Percentiles rank a stretch among this genome's conserved stretches.
Evolutionary conservation across 352 stramenopile species (phyloP).

Genomic region (Pythium pectinolyticum): DNA sequence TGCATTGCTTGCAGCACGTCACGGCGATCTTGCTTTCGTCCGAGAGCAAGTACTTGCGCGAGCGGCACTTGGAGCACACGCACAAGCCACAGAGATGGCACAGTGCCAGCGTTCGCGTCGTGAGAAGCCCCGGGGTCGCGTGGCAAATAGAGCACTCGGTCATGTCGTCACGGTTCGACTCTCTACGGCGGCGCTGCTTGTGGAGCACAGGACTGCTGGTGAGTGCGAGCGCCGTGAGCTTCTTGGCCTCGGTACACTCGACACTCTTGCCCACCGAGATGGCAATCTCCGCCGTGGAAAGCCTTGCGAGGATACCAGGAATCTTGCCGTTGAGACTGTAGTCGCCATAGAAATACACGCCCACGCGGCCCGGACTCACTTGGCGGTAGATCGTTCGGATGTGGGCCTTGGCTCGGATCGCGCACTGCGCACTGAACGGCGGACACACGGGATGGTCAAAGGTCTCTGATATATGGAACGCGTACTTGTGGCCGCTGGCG

Average conservation of each 20-base stretch:
- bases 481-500: constrained; percentile 12
- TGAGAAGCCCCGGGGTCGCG: neutral
- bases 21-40: constrained; percentile 22
- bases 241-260: constrained; percentile 25
- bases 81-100: constrained; percentile 15
- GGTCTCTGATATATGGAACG: constrained; percentile 27
- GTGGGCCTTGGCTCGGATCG: constrained; percentile 22
- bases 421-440: constrained; percentile 15
- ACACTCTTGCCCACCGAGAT: constrained; percentile 22
- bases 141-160: constrained; percentile 21
- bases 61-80: constrained; percentile 27
- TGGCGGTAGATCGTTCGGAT: constrained; percentile 28
- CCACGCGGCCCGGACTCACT: constrained; percentile 13
- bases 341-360: constrained; percentile 20
- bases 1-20: constrained; percentile 28
- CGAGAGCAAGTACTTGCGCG: constrained; percentile 21
- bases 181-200: neutral
- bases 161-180: neutral
- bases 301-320: constrained; percentile 7
- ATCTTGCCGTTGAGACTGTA: constrained; percentile 16
- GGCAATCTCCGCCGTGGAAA: constrained; percentile 14
- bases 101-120: constrained; percentile 9
- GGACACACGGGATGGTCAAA: constrained; percentile 27
- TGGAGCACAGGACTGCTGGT: constrained; percentile 13
- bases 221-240: constrained; percentile 26